A percentile compares a stretch with the other conserved stretches of the same genome.
Evolutionary conservation across 1,284 basidiomycete genomes (phyloP).

Genomic region (Ganoderma resinaceum): DNA sequence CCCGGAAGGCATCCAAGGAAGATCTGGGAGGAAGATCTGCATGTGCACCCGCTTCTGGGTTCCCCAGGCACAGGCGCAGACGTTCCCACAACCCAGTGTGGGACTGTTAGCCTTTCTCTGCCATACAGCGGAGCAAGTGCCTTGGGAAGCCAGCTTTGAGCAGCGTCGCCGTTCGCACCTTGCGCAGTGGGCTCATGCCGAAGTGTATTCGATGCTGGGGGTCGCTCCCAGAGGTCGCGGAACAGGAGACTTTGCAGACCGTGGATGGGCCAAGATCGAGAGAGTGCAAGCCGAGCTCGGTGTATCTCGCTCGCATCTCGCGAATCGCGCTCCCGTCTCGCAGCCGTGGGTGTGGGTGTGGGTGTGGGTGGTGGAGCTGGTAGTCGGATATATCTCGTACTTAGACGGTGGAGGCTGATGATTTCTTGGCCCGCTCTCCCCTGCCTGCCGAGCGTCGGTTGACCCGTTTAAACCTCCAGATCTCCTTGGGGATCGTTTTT

Average conservation of each 20-base stretch:
- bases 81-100: constrained; percentile 2
- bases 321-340: neutral
- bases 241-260: constrained; percentile 9
- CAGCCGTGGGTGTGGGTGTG: constrained; percentile 10
- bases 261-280: neutral
- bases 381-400: constrained; percentile 4
- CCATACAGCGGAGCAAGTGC: constrained; percentile 8
- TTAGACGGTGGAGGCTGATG: neutral
- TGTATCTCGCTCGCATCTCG: neutral
- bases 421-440: constrained; percentile 4
- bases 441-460: neutral
- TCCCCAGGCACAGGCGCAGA: constrained; percentile 6
- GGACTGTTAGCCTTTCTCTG: neutral
- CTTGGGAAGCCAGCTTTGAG: constrained; percentile 6
- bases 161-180: neutral
- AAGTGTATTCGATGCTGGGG: neutral
- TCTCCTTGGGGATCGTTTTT: neutral
- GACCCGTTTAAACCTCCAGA: neutral
- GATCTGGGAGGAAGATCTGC: constrained; percentile 5
- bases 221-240: neutral
- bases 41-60: neutral
- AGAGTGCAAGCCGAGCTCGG: neutral
- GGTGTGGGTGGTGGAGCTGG: neutral
- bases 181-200: constrained; percentile 4
- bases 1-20: neutral